Base-by-base conservation (phyloP, 257 asterid species). In the Verbascum thapsus region DNA sequence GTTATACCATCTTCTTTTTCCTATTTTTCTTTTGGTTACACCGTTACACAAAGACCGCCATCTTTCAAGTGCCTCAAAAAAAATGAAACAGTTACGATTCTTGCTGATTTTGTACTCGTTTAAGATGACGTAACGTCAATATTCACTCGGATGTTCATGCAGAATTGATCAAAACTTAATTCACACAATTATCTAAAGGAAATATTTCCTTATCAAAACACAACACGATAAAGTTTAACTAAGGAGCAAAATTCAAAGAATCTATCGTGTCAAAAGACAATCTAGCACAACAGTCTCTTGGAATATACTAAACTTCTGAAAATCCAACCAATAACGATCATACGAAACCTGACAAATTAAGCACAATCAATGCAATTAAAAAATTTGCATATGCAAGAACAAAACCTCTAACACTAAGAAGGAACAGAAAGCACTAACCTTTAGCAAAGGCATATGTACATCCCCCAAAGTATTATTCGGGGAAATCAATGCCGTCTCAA, bases 401-500 rank as follows among this genome's bases (percentile, higher is more conserved):
- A 57, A 20, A 68, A 59, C 53, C 37, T 48, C 56, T 35, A 17
- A 26, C 2, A 11, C 43, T 5, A 30, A 42, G 42, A 63, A 23
- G 53, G 10, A 44, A 8, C 17, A 63, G n/a, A n/a, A n/a, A n/a
- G n/a, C n/a, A n/a, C n/a, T 55, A 51, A 84, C 86, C 88, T 90
- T 94, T 61, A 90, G 72, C 78, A 94, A 66, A 10, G 99, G 99
- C 79, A 94, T 94, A 70, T 94, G 99, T 76, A 94, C 80, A 65
- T 87, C 95, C 49, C 81, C 96, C 72, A 94, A 84, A 16, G 95
- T 87, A 54, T 74, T 79, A 68, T 94, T 94, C 0, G 99, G 99
- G 10, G 73, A 69, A 39, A 94, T 76, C 82, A 94, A 73, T 10
- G 99, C 97, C 15, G 99, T 94, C 81, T 94, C 99, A 56, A 94